Conservation (phyloP, 2,329 filamentous ascomycete genomes). For the Aspergillus persii region DNA sequence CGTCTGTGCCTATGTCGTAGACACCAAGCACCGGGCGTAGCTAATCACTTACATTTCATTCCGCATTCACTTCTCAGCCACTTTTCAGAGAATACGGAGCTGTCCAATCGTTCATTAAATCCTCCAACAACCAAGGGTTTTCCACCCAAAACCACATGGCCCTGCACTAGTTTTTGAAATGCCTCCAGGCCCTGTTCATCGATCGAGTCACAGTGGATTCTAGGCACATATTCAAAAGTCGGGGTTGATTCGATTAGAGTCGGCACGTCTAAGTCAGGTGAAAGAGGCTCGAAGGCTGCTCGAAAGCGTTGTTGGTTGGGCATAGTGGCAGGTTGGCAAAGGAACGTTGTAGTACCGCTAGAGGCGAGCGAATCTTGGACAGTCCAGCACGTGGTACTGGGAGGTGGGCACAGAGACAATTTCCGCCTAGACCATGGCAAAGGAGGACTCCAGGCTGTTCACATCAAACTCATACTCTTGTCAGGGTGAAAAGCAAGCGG, state of each 20-base stretch:
- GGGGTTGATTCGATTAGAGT: conserved; percentile 71
- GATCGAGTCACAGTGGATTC: conserved; percentile 76
- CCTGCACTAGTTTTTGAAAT: conserved; percentile 80
- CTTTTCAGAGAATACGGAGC: conserved; percentile 71
- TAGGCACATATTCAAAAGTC: conserved; percentile 84
- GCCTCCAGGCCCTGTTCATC: conserved; percentile 70
- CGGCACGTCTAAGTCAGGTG: conserved; percentile 77
- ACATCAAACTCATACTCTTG: not conserved
- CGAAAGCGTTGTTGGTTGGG: conserved; percentile 74
- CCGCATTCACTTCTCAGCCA: conserved; percentile 81
- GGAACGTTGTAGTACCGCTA: no score
- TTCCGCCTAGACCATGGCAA: not conserved
- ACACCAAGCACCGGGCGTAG: not conserved
- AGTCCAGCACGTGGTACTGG: not conserved
- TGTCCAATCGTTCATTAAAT: conserved; percentile 73
- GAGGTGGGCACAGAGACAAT: not conserved
- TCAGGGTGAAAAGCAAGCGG: not conserved
- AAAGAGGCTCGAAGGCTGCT: conserved; percentile 87
- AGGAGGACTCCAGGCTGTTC: not conserved
- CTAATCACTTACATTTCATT: conserved; percentile 64
- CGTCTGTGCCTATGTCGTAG: conserved; percentile 13
- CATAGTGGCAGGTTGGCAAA: conserved; percentile 51
- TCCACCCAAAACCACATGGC: conserved; percentile 80
- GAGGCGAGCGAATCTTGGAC: not conserved
- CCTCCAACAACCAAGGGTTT: conserved; percentile 89